phyloP scores from a whole-genome alignment of 768 basidiomycete species.

The Albatrellus ellisii region DNA sequence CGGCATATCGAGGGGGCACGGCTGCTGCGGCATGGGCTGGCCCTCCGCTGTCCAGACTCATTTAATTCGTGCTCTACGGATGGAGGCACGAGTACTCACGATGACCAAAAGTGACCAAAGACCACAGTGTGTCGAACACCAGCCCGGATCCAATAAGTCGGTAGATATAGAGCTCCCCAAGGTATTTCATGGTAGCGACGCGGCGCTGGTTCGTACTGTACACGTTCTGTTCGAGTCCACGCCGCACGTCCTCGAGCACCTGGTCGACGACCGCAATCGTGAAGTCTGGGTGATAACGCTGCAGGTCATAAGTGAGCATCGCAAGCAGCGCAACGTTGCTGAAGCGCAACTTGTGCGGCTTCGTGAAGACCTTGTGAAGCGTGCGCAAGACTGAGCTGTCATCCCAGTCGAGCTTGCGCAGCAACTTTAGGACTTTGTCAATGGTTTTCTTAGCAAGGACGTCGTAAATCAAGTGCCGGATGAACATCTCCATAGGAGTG shows the following conservation, averaged over 20 bases:
- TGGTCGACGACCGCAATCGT: slow-evolving; percentile 85
- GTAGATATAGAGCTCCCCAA: slow-evolving; percentile 97
- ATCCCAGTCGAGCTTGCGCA: slow-evolving; percentile 97
- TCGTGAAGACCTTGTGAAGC: slow-evolving; percentile 87
- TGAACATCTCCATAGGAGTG: slow-evolving; percentile 81
- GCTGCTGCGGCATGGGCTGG: slow-evolving; percentile 67
- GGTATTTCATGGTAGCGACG: slow-evolving; percentile 83
- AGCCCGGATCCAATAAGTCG: slow-evolving; percentile 79
- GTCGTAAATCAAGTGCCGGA: slow-evolving; percentile 90
- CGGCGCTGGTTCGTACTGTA: slow-evolving; percentile 94
- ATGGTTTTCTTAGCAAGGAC: slow-evolving; percentile 87
- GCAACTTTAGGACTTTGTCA: slow-evolving; percentile 87
- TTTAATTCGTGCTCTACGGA: not conserved
- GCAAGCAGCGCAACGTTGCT: slow-evolving; percentile 81
- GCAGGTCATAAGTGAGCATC: slow-evolving; percentile 90
- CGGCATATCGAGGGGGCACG: slow-evolving; percentile 72
- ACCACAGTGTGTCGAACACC: slow-evolving; percentile 92
- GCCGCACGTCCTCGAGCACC: slow-evolving; percentile 82
- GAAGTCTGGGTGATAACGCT: slow-evolving; percentile 86
- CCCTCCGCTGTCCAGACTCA: slow-evolving; percentile 54
- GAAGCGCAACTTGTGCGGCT: slow-evolving; percentile 96
- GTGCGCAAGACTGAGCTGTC: slow-evolving; percentile 43
- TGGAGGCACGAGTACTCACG: slow-evolving; percentile 39
- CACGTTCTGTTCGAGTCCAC: slow-evolving; percentile 86
- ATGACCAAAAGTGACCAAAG: slow-evolving; percentile 89